Evolutionary conservation across 257 asterid species (phyloP).

Genomic region (Solanum chmielewskii): DNA sequence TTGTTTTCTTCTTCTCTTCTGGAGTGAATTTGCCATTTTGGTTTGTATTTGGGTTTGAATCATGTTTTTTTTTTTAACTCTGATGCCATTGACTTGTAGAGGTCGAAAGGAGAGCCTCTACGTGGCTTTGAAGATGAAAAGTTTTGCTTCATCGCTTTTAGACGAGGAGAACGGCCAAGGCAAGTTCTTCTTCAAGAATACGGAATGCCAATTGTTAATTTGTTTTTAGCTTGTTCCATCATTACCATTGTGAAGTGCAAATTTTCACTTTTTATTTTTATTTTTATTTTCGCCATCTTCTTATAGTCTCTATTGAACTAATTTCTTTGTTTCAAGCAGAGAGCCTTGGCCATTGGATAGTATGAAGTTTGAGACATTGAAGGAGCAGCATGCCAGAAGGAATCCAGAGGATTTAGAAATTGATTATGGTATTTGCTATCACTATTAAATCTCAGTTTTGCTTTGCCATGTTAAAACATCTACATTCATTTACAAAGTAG

Average conservation of each 20-base stretch:
- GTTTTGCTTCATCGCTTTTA: conserved; percentile 67
- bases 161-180: conserved; percentile 92
- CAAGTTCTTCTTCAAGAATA: conserved; percentile 11
- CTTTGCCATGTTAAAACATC: neutral
- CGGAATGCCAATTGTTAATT: neutral
- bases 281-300: neutral
- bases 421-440: conserved; percentile 37
- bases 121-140: conserved; percentile 97
- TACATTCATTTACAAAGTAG: neutral
- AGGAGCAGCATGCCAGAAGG: conserved; percentile 58
- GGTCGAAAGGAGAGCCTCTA: conserved; percentile 47
- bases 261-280: neutral
- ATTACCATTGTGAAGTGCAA: neutral
- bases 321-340: conserved; percentile 16
- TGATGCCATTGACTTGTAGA: conserved; percentile 23
- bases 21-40: neutral
- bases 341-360: conserved; percentile 94
- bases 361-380: conserved; percentile 71
- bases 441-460: neutral
- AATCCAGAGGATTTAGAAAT: conserved; percentile 50
- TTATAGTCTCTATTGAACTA: neutral
- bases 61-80: neutral
- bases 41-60: neutral
- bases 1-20: neutral
- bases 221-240: neutral